Evolutionary conservation across 257 asterid species (phyloP).

Genomic region (Scutellaria baicalensis): DNA sequence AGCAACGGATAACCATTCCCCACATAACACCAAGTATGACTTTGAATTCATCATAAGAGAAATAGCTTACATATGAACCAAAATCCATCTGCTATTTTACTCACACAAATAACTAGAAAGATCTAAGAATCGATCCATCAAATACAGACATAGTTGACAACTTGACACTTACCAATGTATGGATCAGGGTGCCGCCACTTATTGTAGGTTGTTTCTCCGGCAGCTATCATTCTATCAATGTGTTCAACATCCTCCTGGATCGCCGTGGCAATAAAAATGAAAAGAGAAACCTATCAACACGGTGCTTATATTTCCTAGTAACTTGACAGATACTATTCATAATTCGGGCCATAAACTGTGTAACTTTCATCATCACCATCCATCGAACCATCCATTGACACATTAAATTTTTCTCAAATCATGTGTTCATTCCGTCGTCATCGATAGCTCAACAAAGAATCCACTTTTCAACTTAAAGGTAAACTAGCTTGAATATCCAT

Average conservation of each 20-base stretch:
- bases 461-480: not conserved
- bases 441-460: not conserved
- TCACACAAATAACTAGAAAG: not conserved
- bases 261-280: not conserved
- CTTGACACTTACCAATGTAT: slow-evolving; percentile 50
- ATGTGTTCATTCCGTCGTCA: not conserved
- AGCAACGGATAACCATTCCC: not conserved
- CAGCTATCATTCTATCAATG: slow-evolving; percentile 65
- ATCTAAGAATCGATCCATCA: too few species aligned
- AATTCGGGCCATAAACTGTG: not conserved
- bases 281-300: not conserved
- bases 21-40: not conserved
- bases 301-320: not conserved
- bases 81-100: not conserved
- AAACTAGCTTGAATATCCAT: not conserved
- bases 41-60: not conserved
- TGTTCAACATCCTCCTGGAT: slow-evolving; percentile 72
- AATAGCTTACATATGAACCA: not conserved
- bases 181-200: slow-evolving; percentile 93
- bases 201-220: slow-evolving; percentile 58
- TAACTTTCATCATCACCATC: not conserved
- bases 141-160: too few species aligned
- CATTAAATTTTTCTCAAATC: not conserved
- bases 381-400: not conserved
- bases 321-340: not conserved